phyloP scores from a whole-genome alignment of 1,139 yeast species.

The Suhomyces kunorum region DNA sequence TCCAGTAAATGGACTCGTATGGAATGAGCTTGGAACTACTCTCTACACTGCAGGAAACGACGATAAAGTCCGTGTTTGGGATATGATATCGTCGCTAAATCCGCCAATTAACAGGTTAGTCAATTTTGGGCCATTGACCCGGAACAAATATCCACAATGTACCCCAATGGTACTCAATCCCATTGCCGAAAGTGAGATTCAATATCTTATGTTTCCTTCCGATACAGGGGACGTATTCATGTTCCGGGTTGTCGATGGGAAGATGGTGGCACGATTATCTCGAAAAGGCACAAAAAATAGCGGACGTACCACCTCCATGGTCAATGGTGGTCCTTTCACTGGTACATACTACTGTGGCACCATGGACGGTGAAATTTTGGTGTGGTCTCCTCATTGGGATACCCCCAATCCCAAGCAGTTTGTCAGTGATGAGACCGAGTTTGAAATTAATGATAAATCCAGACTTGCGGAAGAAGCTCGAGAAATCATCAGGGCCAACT shows the following conservation, averaged over 20 bases:
- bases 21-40: conserved; percentile 65
- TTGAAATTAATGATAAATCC: not conserved
- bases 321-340: conserved; percentile 46
- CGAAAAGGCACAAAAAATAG: conserved; percentile 35
- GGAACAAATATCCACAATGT: conserved; percentile 59
- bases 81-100: conserved; percentile 47
- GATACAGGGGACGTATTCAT: conserved; percentile 79
- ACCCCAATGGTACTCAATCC: conserved; percentile 50
- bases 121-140: conserved; percentile 76
- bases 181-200: conserved; percentile 49
- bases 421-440: conserved; percentile 7
- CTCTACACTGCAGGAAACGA: conserved; percentile 72
- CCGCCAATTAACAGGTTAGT: conserved; percentile 60
- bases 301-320: conserved; percentile 53
- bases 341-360: conserved; percentile 55
- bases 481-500: conserved; percentile 9
- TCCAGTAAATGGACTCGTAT: conserved; percentile 70
- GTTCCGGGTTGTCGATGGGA: conserved; percentile 64
- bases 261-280: conserved; percentile 52
- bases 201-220: conserved; percentile 67
- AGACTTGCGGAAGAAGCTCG: conserved; percentile 15
- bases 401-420: conserved; percentile 17
- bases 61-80: conserved; percentile 78
- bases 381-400: conserved; percentile 49
- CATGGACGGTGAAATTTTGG: conserved; percentile 56